phyloP scores from a whole-genome alignment of 768 basidiomycete species.

The Coprinellus aureogranulatus region DNA sequence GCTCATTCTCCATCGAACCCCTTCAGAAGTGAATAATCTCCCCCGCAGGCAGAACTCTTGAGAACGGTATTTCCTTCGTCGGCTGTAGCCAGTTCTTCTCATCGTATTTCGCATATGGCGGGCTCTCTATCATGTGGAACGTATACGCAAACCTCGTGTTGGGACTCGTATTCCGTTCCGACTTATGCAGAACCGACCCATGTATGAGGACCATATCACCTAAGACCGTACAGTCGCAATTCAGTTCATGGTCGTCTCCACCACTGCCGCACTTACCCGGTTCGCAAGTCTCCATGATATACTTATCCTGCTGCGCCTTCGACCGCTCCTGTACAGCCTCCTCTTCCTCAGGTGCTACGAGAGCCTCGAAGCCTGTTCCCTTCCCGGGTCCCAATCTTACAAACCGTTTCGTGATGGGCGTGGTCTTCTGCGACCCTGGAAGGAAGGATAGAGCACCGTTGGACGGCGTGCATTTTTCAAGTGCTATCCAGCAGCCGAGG shows the following conservation, averaged over 20 bases:
- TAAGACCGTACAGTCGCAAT: too few relatives aligned
- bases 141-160: slow-evolving; percentile 91
- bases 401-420: slow-evolving; percentile 79
- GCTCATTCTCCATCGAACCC: not conserved
- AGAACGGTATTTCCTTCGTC: slow-evolving; percentile 79
- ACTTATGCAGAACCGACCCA: slow-evolving; percentile 89
- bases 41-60: slow-evolving; percentile 42
- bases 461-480: slow-evolving; percentile 78
- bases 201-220: slow-evolving; percentile 94
- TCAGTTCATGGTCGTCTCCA: too few relatives aligned
- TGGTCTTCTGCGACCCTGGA: slow-evolving; percentile 82
- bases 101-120: slow-evolving; percentile 71
- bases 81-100: slow-evolving; percentile 96
- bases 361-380: slow-evolving; percentile 82
- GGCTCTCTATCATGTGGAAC: slow-evolving; percentile 89
- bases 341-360: slow-evolving; percentile 40
- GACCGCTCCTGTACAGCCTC: slow-evolving; percentile 22
- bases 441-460: slow-evolving; percentile 89
- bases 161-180: slow-evolving; percentile 77
- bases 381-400: slow-evolving; percentile 64
- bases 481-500: slow-evolving; percentile 94
- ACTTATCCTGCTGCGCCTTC: slow-evolving; percentile 37
- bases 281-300: slow-evolving; percentile 67
- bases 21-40: slow-evolving; percentile 14
- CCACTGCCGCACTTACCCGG: slow-evolving; percentile 59